Evolutionary conservation across 345 rosid species (phyloP).

Genomic region (Toxicodendron radicans): DNA sequence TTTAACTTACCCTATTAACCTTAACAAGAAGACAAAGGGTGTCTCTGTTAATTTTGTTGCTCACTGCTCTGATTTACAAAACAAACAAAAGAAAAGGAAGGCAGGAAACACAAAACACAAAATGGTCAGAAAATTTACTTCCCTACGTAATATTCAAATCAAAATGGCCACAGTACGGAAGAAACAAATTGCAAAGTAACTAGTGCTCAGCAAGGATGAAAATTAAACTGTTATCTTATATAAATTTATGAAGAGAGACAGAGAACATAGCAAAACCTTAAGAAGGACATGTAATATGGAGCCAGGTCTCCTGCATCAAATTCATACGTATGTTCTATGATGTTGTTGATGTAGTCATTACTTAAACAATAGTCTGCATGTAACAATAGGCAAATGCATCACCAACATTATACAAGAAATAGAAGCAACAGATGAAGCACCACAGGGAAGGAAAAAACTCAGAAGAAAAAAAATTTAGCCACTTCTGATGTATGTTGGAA

Average conservation of each 20-base stretch:
- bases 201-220: background rate
- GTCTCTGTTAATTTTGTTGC: conserved; percentile 58
- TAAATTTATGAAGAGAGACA: conserved; percentile 17
- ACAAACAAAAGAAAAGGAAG: conserved; percentile 8
- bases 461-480: background rate
- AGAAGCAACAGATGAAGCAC: background rate
- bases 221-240: background rate
- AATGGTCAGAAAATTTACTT: background rate
- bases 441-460: background rate
- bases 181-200: conserved; percentile 1
- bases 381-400: conserved; percentile 15
- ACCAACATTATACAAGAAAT: conserved; percentile 10
- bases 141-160: background rate
- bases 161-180: conserved; percentile 5
- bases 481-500: background rate
- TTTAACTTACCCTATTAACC: conserved; percentile 55
- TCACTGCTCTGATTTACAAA: conserved; percentile 56
- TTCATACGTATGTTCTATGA: conserved; percentile 46
- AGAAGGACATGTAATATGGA: conserved; percentile 56
- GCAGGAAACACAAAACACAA: background rate
- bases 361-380: conserved; percentile 66
- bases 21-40: conserved; percentile 68
- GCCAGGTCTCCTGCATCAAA: conserved; percentile 63
- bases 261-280: conserved; percentile 43
- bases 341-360: conserved; percentile 63